These are phyloP conservation scores for Phaeoacremonium minimum DNA, from an alignment of 2,329 filamentous ascomycete species.

Conservation along the genomic window DNA sequence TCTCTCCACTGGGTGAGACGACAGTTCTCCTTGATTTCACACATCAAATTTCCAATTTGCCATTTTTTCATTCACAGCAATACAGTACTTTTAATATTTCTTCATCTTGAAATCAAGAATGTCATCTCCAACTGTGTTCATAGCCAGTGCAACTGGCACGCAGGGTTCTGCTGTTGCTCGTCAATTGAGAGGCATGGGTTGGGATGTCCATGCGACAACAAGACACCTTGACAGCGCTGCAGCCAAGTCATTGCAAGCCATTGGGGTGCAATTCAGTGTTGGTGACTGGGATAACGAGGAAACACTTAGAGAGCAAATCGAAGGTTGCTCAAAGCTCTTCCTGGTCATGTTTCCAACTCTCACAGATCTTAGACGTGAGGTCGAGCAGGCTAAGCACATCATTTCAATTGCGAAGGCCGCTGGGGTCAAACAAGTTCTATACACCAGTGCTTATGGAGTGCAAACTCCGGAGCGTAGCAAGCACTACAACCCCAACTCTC, in stretches of 20 bases:
- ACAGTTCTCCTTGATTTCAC: too few species aligned
- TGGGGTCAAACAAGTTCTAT: slow-evolving; percentile 13
- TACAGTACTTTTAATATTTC: too few species aligned
- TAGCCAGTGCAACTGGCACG: slow-evolving; percentile 12
- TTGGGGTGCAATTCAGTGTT: slow-evolving; percentile 11
- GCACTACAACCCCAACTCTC: slow-evolving; percentile 1
- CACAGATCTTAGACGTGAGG: slow-evolving; percentile 4
- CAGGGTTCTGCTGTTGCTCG: slow-evolving; percentile 12
- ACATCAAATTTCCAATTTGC: too few species aligned
- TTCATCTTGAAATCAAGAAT: not conserved
- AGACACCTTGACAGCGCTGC: slow-evolving; percentile 8
- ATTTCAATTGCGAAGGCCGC: slow-evolving; percentile 11
- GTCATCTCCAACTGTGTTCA: slow-evolving; percentile 10
- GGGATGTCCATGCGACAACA: slow-evolving; percentile 11
- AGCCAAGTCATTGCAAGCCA: slow-evolving; percentile 6
- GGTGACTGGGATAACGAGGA: slow-evolving; percentile 14
- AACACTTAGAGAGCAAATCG: slow-evolving; percentile 6
- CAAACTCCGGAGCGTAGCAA: not conserved
- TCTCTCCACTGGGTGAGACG: too few species aligned
- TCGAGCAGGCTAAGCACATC: slow-evolving; percentile 9
- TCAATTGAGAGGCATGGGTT: slow-evolving; percentile 9
- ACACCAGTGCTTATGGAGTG: slow-evolving; percentile 5
- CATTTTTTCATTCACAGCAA: too few species aligned
- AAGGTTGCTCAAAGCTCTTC: slow-evolving; percentile 14
- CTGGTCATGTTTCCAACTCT: slow-evolving; percentile 9